These are phyloP conservation scores for Candida odintsovae DNA, from an alignment of 805 yeast species.

Conservation along the genomic window DNA sequence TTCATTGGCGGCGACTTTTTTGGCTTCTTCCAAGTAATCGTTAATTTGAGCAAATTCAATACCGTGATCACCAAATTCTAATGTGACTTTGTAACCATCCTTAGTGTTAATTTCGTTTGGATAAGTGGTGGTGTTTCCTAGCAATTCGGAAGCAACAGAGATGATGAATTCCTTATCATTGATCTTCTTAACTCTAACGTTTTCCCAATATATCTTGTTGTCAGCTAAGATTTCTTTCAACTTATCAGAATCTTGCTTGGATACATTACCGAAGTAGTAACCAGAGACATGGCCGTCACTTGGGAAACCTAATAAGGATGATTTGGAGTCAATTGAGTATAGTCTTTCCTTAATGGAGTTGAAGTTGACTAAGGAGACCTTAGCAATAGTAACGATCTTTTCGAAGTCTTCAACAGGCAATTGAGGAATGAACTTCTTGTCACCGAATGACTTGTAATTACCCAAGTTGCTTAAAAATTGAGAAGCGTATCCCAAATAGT, in stretches of 20 bases:
- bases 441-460: slow-evolving; percentile 84
- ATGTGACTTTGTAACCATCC: slow-evolving; percentile 37
- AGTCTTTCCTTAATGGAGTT: slow-evolving; percentile 41
- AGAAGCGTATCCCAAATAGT: slow-evolving; percentile 66
- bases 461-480: slow-evolving; percentile 73
- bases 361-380: slow-evolving; percentile 26
- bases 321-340: slow-evolving; percentile 42
- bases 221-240: slow-evolving; percentile 62
- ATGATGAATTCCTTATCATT: slow-evolving; percentile 45
- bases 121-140: slow-evolving; percentile 45
- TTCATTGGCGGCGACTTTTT: slow-evolving; percentile 62
- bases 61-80: slow-evolving; percentile 76
- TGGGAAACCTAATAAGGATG: slow-evolving; percentile 69
- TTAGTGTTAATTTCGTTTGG: slow-evolving; percentile 39
- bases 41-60: slow-evolving; percentile 59
- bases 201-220: slow-evolving; percentile 67
- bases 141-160: slow-evolving; percentile 60
- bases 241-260: slow-evolving; percentile 58
- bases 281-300: slow-evolving; percentile 69
- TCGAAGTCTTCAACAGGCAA: slow-evolving; percentile 43
- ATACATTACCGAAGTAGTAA: slow-evolving; percentile 55
- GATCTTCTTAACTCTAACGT: slow-evolving; percentile 65
- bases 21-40: slow-evolving; percentile 50
- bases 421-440: slow-evolving; percentile 76
- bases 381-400: slow-evolving; percentile 37